Percentiles rank a stretch among this genome's conserved stretches.
Conservation (phyloP, 768 basidiomycete genomes). For the Tulasnella sp. region DNA sequence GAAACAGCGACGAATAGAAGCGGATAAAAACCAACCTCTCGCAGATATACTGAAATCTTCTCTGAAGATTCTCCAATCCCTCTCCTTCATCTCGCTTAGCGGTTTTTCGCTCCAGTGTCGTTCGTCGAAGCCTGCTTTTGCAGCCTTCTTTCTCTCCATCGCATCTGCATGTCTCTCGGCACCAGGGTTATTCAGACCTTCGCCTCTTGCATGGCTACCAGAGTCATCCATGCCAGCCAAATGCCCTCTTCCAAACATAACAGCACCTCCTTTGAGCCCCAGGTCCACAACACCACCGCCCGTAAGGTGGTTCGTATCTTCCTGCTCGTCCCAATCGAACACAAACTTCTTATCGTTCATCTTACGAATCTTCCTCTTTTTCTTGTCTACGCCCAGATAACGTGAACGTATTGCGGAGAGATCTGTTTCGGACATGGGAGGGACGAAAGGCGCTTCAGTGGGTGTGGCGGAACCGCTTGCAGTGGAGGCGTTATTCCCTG, state of each 20-base stretch:
- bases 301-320: conserved; percentile 60
- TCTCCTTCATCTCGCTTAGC: conserved; percentile 84
- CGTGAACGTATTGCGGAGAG: conserved; percentile 75
- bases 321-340: conserved; percentile 98
- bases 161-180: conserved; percentile 50
- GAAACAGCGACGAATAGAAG: background rate
- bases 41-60: conserved; percentile 97
- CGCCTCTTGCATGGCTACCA: conserved; percentile 25
- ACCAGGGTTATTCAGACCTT: conserved; percentile 1
- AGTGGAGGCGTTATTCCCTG: background rate
- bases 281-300: conserved; percentile 11
- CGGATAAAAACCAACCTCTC: conserved; percentile 45
- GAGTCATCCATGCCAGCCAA: conserved; percentile 81
- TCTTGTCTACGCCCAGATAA: conserved; percentile 88
- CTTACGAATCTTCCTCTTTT: conserved; percentile 88
- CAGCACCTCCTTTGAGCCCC: conserved; percentile 37
- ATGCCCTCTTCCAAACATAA: conserved; percentile 79
- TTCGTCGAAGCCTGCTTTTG: conserved; percentile 76
- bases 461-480: conserved; percentile 22
- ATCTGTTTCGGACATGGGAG: conserved; percentile 71
- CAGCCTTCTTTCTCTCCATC: conserved; percentile 70
- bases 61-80: conserved; percentile 98
- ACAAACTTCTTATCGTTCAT: conserved; percentile 95
- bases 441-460: conserved; percentile 32
- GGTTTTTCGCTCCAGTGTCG: conserved; percentile 97